These are phyloP conservation scores for Xylariaceae sp. DNA, from an alignment of 2,329 filamentous ascomycete species.

Conservation along the genomic window DNA sequence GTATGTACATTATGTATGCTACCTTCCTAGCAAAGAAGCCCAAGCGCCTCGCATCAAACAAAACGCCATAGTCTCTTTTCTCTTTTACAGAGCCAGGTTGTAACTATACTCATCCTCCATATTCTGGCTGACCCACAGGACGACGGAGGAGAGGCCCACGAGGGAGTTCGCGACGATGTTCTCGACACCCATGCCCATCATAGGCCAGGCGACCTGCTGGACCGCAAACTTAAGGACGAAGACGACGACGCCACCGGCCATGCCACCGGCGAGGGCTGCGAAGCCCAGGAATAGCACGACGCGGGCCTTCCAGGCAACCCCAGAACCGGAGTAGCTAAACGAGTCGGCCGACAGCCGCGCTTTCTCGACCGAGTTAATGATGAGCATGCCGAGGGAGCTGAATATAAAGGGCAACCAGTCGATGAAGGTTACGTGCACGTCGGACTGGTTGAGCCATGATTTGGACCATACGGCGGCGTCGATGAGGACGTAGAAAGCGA, in stretches of 20 bases:
- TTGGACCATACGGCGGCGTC: conserved; percentile 73
- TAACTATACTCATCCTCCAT: conserved; percentile 77
- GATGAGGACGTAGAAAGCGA: conserved; percentile 73
- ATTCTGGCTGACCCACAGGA: conserved; percentile 74
- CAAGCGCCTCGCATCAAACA: too few species aligned
- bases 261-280: conserved; percentile 68
- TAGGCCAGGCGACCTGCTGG: conserved; percentile 62
- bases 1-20: too few species aligned
- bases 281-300: conserved; percentile 73
- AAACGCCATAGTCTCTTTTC: too few species aligned
- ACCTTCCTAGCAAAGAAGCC: too few species aligned
- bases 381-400: conserved; percentile 71
- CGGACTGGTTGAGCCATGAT: conserved; percentile 63
- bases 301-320: conserved; percentile 72
- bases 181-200: conserved; percentile 69
- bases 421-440: conserved; percentile 69
- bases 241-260: conserved; percentile 73
- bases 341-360: conserved; percentile 67
- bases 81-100: conserved; percentile 64
- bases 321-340: conserved; percentile 67
- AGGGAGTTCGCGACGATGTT: conserved; percentile 71
- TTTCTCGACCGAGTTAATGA: conserved; percentile 75
- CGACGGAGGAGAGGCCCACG: conserved; percentile 67
- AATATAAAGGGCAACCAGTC: conserved; percentile 75
- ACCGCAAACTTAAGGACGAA: conserved; percentile 71